phyloP scores from a whole-genome alignment of 2,329 filamentous ascomycete species.

The Akanthomyces muscarius region DNA sequence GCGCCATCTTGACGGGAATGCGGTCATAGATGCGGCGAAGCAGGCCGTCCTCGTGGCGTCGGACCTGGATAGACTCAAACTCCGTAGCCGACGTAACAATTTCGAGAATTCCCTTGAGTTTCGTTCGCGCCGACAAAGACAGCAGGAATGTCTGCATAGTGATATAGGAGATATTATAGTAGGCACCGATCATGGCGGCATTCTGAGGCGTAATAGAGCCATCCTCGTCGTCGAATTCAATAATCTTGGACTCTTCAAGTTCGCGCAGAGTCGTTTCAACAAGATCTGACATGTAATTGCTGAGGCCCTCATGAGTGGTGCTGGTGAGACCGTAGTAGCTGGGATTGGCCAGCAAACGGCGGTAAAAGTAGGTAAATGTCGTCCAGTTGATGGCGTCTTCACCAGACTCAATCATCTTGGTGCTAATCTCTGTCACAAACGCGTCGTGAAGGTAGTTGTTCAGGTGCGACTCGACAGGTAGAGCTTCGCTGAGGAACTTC shows the following conservation, averaged over 20 bases:
- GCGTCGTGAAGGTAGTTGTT: conserved; percentile 90
- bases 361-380: conserved; percentile 98
- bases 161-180: conserved; percentile 99
- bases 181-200: conserved; percentile 94
- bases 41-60: conserved; percentile 84
- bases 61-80: conserved; percentile 91
- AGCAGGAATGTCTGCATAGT: conserved; percentile 98
- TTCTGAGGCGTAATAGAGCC: conserved; percentile 86
- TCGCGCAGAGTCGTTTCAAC: conserved; percentile 92
- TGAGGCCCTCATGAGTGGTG: conserved; percentile 88
- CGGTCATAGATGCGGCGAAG: conserved; percentile 91
- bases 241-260: conserved; percentile 86
- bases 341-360: conserved; percentile 87
- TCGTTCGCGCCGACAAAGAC: conserved; percentile 81
- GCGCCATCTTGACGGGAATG: conserved; percentile 89
- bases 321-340: conserved; percentile 92
- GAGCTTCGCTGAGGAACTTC: conserved; percentile 94
- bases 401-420: conserved; percentile 89
- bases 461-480: conserved; percentile 92
- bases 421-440: conserved; percentile 95
- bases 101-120: conserved; percentile 94
- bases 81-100: conserved; percentile 96
- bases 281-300: conserved; percentile 87
- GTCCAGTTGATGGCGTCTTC: conserved; percentile 98
- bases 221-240: conserved; percentile 92